These are phyloP conservation scores for Pyrus communis DNA, from an alignment of 306 rosid species.

Conservation along the genomic window DNA sequence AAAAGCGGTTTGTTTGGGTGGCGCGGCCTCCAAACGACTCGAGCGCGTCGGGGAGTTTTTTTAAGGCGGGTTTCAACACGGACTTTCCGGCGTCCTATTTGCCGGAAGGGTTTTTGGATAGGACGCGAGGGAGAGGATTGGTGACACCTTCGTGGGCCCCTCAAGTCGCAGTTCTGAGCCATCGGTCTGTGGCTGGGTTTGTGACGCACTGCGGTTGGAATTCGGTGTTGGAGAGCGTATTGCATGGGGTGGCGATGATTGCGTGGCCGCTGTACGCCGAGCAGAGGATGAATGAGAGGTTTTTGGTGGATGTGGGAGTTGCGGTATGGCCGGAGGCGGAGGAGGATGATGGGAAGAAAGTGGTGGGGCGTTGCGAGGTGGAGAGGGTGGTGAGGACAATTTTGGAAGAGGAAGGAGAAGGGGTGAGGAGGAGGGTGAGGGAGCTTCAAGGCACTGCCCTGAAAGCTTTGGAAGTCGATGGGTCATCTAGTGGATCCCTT, in stretches of 20 bases:
- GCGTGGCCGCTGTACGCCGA: conserved; percentile 27
- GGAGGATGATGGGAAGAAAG: background rate
- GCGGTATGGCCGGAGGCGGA: background rate
- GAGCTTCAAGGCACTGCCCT: background rate
- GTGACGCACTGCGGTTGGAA: conserved; percentile 27
- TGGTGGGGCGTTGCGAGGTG: background rate
- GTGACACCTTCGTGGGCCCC: conserved; percentile 20
- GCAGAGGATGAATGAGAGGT: conserved; percentile 14
- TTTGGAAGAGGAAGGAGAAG: background rate
- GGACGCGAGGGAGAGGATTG: background rate
- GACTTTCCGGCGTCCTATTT: background rate
- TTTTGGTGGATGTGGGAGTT: conserved; percentile 9
- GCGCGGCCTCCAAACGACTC: conserved; percentile 35
- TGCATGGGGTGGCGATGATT: conserved; percentile 5
- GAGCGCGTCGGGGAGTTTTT: background rate
- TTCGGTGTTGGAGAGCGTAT: conserved; percentile 14
- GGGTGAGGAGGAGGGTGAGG: background rate
- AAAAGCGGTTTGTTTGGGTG: conserved; percentile 48
- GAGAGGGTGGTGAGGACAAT: conserved; percentile 8
- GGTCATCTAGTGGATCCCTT: background rate
- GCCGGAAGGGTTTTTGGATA: conserved; percentile 17
- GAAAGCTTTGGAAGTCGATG: background rate
- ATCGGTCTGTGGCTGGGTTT: conserved; percentile 14
- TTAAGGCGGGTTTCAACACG: background rate
- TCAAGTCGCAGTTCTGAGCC: conserved; percentile 3